Evolutionary conservation across 139 green algal species (phyloP).

Genomic region (Coccomyxa sp.): DNA sequence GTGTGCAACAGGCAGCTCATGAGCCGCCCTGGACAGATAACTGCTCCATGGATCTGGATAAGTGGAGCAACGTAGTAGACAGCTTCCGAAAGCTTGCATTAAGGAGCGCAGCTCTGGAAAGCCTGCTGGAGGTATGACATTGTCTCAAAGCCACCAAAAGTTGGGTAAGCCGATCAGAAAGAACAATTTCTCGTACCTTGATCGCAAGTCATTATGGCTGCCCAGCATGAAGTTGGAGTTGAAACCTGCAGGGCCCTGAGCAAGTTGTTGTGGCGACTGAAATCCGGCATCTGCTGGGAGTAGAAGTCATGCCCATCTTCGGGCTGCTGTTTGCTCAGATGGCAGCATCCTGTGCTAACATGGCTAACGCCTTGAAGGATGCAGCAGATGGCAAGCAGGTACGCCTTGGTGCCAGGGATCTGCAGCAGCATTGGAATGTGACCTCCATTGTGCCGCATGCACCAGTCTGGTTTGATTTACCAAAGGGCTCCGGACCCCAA

Average conservation of each 20-base stretch:
- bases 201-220: too few species aligned
- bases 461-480: too few species aligned
- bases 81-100: neutral
- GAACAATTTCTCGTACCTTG: too few species aligned
- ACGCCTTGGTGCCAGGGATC: neutral
- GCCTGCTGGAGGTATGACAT: neutral
- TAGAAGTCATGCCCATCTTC: neutral
- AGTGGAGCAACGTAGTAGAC: neutral
- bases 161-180: too few species aligned
- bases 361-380: neutral
- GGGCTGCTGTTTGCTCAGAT: slow-evolving; percentile 3
- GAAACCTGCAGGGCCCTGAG: neutral
- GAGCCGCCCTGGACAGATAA: neutral
- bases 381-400: neutral
- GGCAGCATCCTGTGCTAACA: neutral
- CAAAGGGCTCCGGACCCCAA: neutral
- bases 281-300: neutral
- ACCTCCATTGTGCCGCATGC: too few species aligned
- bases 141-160: too few species aligned
- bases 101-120: neutral
- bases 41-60: neutral
- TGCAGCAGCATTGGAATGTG: neutral
- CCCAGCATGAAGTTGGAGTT: too few species aligned
- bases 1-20: neutral
- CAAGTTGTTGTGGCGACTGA: neutral